A percentile compares a stretch with the other conserved stretches of the same genome.
These are phyloP conservation scores for Cyathus striatus DNA, from an alignment of 768 basidiomycete genomes.

Conservation along the genomic window DNA sequence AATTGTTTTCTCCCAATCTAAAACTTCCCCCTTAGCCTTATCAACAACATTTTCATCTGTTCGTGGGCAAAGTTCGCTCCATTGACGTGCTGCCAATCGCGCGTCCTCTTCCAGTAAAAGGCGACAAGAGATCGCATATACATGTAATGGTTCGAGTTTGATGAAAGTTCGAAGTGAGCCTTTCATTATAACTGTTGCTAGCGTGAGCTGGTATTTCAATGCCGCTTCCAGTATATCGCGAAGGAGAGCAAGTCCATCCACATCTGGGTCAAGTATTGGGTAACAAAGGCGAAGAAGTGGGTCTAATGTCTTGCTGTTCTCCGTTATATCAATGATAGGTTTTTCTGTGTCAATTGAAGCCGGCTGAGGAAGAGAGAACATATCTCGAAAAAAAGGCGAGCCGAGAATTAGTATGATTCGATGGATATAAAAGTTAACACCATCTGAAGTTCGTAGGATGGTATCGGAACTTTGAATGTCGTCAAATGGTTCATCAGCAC, in stretches of 20 bases:
- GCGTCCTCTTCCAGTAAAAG: background rate
- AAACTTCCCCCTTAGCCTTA: background rate
- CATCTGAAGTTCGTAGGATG: constrained; percentile 20
- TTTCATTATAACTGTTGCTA: background rate
- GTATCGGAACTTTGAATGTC: constrained; percentile 16
- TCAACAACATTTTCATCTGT: background rate
- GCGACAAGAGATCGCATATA: background rate
- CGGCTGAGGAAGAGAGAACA: constrained; percentile 18
- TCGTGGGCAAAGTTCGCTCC: background rate
- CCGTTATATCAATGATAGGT: background rate
- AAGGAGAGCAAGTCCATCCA: background rate
- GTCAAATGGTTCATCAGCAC: too few species aligned
- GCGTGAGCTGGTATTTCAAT: background rate
- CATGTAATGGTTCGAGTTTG: background rate
- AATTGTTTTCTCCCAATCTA: background rate
- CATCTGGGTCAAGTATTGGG: background rate
- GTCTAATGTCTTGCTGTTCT: background rate
- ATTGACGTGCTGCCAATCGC: background rate
- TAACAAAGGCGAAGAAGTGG: background rate
- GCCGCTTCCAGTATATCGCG: background rate
- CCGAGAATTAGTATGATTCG: constrained; percentile 18
- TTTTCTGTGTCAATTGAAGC: background rate
- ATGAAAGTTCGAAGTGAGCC: background rate
- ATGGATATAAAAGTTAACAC: constrained; percentile 21
- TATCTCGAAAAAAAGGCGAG: constrained; percentile 24